Conservation (phyloP, 805 yeast species). For the Yarrowia osloensis region DNA sequence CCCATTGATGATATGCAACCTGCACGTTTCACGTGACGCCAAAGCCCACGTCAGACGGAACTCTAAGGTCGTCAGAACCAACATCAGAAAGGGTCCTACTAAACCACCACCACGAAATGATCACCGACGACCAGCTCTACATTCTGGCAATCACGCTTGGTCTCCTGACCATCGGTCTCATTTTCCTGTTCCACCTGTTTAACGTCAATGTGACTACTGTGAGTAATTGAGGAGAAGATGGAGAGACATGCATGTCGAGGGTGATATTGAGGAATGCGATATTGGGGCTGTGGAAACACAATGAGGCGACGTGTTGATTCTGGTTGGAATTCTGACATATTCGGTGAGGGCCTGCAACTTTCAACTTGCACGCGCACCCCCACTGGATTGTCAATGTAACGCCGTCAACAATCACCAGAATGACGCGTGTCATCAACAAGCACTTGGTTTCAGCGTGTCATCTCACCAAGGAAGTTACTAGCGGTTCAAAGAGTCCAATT, state of each 20-base stretch:
- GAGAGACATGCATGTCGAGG: background rate
- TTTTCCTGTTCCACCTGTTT: constrained; percentile 66
- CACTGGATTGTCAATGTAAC: background rate
- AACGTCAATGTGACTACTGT: constrained; percentile 25
- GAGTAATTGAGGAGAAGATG: background rate
- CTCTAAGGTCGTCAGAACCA: constrained; percentile 12
- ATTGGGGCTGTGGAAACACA: background rate
- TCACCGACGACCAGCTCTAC: constrained; percentile 78
- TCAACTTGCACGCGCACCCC: too few relatives aligned
- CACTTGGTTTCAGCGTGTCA: too few relatives aligned
- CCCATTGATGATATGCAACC: background rate
- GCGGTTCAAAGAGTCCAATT: background rate
- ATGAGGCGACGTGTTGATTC: background rate
- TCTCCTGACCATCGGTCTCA: constrained; percentile 65
- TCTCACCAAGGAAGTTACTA: too few relatives aligned
- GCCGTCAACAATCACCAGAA: background rate
- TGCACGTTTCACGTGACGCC: constrained; percentile 28
- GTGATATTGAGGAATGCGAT: background rate
- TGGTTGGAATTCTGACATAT: too few relatives aligned
- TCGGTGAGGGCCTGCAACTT: too few relatives aligned
- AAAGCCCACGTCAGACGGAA: constrained; percentile 28
- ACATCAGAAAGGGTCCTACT: background rate
- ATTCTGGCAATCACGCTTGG: constrained; percentile 74
- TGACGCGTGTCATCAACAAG: background rate
- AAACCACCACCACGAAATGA: constrained; percentile 52